Evolutionary conservation across 2,329 filamentous ascomycete species (phyloP).

Genomic region (Macrophomina tecta): DNA sequence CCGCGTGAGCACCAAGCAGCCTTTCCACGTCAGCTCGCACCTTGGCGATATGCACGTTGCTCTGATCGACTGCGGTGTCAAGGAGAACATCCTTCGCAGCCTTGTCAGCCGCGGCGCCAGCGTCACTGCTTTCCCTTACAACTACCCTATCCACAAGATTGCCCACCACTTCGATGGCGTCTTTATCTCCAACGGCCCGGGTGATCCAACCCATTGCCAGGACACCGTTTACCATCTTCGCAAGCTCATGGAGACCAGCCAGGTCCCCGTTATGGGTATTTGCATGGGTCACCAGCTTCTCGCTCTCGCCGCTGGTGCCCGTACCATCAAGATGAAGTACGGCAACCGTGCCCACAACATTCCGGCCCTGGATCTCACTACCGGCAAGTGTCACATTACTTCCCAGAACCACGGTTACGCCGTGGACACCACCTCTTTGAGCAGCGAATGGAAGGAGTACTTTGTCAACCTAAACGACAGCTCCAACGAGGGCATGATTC

Average conservation of each 20-base stretch:
- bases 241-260: conserved; percentile 88
- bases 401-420: conserved; percentile 99
- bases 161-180: conserved; percentile 97
- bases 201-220: conserved; percentile 96
- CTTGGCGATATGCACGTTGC: conserved; percentile 88
- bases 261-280: conserved; percentile 95
- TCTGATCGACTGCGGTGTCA: conserved; percentile 96
- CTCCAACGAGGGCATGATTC: conserved; percentile 96
- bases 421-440: conserved; percentile 82
- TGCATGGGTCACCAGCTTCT: conserved; percentile 97
- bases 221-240: conserved; percentile 91
- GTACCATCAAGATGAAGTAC: conserved; percentile 98
- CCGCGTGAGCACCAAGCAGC: conserved; percentile 96
- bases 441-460: conserved; percentile 92
- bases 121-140: conserved; percentile 92
- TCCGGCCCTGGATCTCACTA: conserved; percentile 90
- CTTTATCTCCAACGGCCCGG: conserved; percentile 98
- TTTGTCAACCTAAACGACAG: conserved; percentile 98
- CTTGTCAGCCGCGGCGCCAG: conserved; percentile 90
- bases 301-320: conserved; percentile 84
- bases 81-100: conserved; percentile 98
- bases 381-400: conserved; percentile 97
- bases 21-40: conserved; percentile 89
- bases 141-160: conserved; percentile 98
- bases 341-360: conserved; percentile 99